Evolutionary conservation across 1,284 basidiomycete species (phyloP).

Genomic region (Cystobasidiaceae sp.): DNA sequence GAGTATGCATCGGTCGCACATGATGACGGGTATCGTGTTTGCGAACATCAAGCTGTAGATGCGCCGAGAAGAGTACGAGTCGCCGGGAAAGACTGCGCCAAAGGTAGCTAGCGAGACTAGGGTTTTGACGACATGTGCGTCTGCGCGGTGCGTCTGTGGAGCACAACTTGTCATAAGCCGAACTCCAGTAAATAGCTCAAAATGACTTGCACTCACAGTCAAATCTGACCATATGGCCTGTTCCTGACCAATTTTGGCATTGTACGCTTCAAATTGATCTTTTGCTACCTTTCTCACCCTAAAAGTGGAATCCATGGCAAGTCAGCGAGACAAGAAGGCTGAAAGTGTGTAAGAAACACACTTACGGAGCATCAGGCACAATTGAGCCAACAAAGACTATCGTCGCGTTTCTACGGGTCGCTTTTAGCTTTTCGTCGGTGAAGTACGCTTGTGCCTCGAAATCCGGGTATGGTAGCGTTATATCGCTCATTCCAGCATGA

Average conservation of each 20-base stretch:
- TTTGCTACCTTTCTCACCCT: background rate
- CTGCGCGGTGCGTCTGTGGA: background rate
- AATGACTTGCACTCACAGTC: background rate
- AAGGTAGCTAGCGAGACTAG: background rate
- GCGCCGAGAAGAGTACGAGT: background rate
- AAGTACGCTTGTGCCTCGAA: background rate
- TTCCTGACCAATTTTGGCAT: background rate
- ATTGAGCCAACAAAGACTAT: conserved; percentile 4
- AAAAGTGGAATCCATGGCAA: background rate
- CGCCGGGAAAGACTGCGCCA: background rate
- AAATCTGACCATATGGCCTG: background rate
- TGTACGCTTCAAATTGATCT: background rate
- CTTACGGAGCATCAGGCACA: background rate
- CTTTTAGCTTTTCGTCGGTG: background rate
- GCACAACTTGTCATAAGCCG: background rate
- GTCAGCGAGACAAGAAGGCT: background rate
- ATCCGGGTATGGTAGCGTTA: background rate
- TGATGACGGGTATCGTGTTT: conserved; percentile 1
- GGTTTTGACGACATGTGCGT: background rate
- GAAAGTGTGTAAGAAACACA: background rate
- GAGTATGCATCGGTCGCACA: conserved; percentile 1
- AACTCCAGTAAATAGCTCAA: background rate
- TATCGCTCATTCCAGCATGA: background rate
- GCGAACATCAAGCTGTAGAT: background rate
- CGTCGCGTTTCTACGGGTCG: background rate